Evolutionary conservation across 2,329 filamentous ascomycete genomes (phyloP), one percentile per base, ranked within the genome.

Genomic region (Fusarium torreyae): DNA sequence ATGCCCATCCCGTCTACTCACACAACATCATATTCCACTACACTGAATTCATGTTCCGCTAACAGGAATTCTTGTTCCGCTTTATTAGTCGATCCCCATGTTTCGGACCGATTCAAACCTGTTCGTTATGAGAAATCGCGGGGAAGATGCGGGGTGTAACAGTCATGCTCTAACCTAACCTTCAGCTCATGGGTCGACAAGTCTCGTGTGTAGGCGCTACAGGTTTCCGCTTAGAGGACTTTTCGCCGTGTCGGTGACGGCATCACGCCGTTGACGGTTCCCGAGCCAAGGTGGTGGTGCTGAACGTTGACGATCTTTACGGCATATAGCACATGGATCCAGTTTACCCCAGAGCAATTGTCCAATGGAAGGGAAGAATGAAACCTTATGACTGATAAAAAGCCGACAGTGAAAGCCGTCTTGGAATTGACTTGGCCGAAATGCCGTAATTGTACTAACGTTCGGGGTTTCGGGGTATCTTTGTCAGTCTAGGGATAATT

Each of bases 21-120:
- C 17, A 38, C 20, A 54, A 26, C 28, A 63, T 49, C 26, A 15
- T 50, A 7, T 4, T 20, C 14, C 24, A 39, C 46, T 18, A 31
- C 7, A 24, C 6, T 14, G 34, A 44, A 45, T 34, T 17, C 33
- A 39, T 2, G 26, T 65, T 64, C 53, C 6, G 20, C 40, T 42
- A 15, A 20, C 20, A 18, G n/a, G 24, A 50, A 43, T 43, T n/a
- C 33, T 24, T 5, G 24, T 46, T 54, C 56, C 53, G 59, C 66
- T 17, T n/a, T 31, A 5, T 24, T 36, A 61, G 50, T 68, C 49
- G 42, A 68, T 65, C 66, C 13, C 49, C 50, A 63, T 26, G 34
- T 45, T 63, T 70, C 67, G 66, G 67, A 68, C 67, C 67, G 67
- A 69, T 51, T 69, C 28, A 22, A 69, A 49, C 57, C 49, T 40